phyloP scores from a whole-genome alignment of 495 filamentous ascomycete genomes.

The Pseudevernia furfuracea region DNA sequence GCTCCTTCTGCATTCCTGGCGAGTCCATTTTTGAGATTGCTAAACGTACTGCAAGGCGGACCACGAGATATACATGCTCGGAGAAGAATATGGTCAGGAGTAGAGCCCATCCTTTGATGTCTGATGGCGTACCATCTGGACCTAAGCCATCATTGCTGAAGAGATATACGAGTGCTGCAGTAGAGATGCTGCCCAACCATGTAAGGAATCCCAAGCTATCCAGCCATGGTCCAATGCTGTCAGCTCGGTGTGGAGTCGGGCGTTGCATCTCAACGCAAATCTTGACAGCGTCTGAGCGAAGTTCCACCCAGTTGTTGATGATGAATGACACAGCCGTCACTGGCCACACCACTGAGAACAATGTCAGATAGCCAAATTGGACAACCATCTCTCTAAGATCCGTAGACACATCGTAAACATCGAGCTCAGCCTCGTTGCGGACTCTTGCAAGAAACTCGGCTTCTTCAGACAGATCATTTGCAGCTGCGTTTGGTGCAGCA shows the following conservation, averaged over 20 bases:
- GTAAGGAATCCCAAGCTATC: slow-evolving; percentile 77
- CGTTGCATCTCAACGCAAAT: slow-evolving; percentile 86
- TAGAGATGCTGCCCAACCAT: slow-evolving; percentile 85
- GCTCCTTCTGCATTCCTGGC: slow-evolving; percentile 74
- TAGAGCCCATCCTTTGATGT: slow-evolving; percentile 72
- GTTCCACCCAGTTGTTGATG: slow-evolving; percentile 93
- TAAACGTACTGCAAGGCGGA: slow-evolving; percentile 59
- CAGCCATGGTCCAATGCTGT: slow-evolving; percentile 94
- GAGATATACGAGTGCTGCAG: slow-evolving; percentile 77
- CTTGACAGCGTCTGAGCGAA: slow-evolving; percentile 88
- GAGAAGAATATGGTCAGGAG: slow-evolving; percentile 77
- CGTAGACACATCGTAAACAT: slow-evolving; percentile 75
- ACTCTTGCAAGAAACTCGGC: slow-evolving; percentile 69
- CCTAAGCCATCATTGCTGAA: slow-evolving; percentile 61
- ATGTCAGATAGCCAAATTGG: slow-evolving; percentile 86
- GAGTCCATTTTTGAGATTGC: slow-evolving; percentile 74
- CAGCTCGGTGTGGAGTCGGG: slow-evolving; percentile 77
- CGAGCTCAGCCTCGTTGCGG: slow-evolving; percentile 77
- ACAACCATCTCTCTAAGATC: slow-evolving; percentile 95
- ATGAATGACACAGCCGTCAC: slow-evolving; percentile 82
- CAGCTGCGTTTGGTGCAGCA: slow-evolving; percentile 26
- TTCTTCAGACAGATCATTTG: slow-evolving; percentile 64
- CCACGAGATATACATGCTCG: slow-evolving; percentile 76
- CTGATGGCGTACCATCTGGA: slow-evolving; percentile 50
- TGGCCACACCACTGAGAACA: slow-evolving; percentile 92